Conservation (phyloP, 2,329 filamentous ascomycete genomes). For the Penicillium frequentans region DNA sequence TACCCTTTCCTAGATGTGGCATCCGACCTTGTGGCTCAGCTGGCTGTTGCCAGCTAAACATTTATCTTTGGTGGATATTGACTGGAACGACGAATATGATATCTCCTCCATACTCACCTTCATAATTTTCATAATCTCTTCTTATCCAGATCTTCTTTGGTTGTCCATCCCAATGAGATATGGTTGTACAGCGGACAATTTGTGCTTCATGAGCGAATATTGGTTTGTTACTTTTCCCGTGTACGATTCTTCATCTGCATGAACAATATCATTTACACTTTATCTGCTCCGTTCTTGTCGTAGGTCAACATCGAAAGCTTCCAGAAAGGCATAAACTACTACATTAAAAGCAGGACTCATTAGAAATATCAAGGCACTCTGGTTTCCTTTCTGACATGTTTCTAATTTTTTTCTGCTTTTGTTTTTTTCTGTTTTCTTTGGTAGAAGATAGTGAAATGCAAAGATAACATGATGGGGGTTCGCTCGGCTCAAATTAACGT, state of each 20-base stretch:
- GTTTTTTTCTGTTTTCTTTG: no score
- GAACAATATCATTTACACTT: not conserved
- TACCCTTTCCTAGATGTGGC: slow-evolving; percentile 96
- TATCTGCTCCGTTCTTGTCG: not conserved
- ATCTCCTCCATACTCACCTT: slow-evolving; percentile 2
- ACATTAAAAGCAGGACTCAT: not conserved
- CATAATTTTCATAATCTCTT: slow-evolving; percentile 8
- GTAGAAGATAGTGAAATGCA: no score
- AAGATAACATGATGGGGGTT: no score
- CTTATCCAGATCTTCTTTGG: not conserved
- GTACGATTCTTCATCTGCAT: slow-evolving; percentile 5
- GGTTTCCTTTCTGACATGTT: not conserved
- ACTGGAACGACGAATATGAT: slow-evolving; percentile 10
- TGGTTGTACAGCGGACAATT: slow-evolving; percentile 15
- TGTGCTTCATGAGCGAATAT: slow-evolving; percentile 20
- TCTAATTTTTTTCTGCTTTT: not conserved
- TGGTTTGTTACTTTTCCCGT: slow-evolving; percentile 9
- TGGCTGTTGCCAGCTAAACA: slow-evolving; percentile 72
- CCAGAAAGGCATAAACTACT: not conserved
- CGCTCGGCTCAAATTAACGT: no score
- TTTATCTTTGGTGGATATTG: not conserved
- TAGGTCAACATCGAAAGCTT: not conserved
- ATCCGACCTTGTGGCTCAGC: slow-evolving; percentile 85
- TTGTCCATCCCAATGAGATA: slow-evolving; percentile 1
- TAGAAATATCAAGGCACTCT: not conserved